Evolutionary conservation across 495 filamentous ascomycete genomes (phyloP).

Genomic region (Ramalina peruviana): DNA sequence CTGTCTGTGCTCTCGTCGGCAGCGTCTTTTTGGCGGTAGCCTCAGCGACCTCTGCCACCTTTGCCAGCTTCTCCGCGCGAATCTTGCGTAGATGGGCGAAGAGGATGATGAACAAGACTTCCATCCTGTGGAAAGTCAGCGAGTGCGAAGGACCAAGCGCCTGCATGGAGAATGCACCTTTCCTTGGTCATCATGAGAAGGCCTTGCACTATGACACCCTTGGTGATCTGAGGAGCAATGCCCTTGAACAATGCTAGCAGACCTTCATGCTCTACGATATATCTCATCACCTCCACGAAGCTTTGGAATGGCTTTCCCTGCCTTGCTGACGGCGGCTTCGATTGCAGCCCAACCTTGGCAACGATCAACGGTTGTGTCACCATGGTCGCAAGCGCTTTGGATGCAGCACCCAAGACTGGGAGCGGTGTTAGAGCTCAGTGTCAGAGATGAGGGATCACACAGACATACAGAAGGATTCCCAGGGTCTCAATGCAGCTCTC

Average conservation of each 20-base stretch:
- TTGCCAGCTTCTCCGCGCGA: slow-evolving; percentile 54
- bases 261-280: slow-evolving; percentile 83
- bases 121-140: slow-evolving; percentile 49
- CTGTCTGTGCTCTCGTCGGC: slow-evolving; percentile 8
- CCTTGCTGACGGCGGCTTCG: slow-evolving; percentile 69
- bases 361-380: slow-evolving; percentile 93
- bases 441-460: background rate
- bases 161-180: slow-evolving; percentile 40
- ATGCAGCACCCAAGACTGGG: slow-evolving; percentile 78
- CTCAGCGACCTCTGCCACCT: slow-evolving; percentile 36
- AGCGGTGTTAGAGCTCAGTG: background rate
- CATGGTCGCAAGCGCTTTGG: slow-evolving; percentile 85
- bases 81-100: slow-evolving; percentile 67
- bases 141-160: slow-evolving; percentile 10
- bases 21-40: slow-evolving; percentile 5
- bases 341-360: slow-evolving; percentile 93
- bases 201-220: slow-evolving; percentile 88
- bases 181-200: slow-evolving; percentile 99
- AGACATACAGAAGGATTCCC: slow-evolving; percentile 81
- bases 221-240: slow-evolving; percentile 84
- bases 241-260: slow-evolving; percentile 79
- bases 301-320: slow-evolving; percentile 89
- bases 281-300: slow-evolving; percentile 88
- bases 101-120: slow-evolving; percentile 75
- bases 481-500: slow-evolving; percentile 61